phyloP scores from a whole-genome alignment of 2,329 filamentous ascomycete species.

The Chrysosporium queenslandicum region DNA sequence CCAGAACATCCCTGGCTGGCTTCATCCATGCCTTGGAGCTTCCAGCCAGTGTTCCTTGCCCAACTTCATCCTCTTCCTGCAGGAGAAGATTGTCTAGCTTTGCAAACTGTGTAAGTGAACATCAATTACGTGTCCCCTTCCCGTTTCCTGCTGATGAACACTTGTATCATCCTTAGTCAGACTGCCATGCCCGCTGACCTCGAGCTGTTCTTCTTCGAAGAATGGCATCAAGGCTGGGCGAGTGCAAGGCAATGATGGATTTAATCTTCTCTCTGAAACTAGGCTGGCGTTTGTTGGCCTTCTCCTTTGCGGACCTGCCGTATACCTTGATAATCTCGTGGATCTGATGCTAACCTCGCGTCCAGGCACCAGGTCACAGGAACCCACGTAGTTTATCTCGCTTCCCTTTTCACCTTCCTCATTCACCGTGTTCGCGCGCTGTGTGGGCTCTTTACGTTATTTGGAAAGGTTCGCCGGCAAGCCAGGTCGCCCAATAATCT shows the following conservation, averaged over 20 bases:
- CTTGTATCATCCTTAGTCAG: conserved; percentile 12
- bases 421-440: no score
- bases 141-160: conserved; percentile 2
- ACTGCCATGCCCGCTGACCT: conserved; percentile 5
- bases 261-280: conserved; percentile 12
- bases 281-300: neutral
- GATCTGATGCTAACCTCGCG: neutral
- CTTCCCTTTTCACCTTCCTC: no score
- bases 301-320: neutral
- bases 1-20: no score
- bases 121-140: neutral
- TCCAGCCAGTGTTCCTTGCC: no score
- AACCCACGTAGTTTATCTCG: no score
- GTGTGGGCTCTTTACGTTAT: no score
- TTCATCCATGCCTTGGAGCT: no score
- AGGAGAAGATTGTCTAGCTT: no score
- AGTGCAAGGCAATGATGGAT: conserved; percentile 12
- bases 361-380: neutral
- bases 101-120: no score
- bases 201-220: neutral
- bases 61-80: no score
- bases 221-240: neutral
- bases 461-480: no score
- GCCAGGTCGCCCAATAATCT: no score
- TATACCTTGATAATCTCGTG: neutral